These are phyloP conservation scores for Rhodotorula mucilaginosa DNA, from an alignment of 1,284 basidiomycete genomes.

Conservation along the genomic window DNA sequence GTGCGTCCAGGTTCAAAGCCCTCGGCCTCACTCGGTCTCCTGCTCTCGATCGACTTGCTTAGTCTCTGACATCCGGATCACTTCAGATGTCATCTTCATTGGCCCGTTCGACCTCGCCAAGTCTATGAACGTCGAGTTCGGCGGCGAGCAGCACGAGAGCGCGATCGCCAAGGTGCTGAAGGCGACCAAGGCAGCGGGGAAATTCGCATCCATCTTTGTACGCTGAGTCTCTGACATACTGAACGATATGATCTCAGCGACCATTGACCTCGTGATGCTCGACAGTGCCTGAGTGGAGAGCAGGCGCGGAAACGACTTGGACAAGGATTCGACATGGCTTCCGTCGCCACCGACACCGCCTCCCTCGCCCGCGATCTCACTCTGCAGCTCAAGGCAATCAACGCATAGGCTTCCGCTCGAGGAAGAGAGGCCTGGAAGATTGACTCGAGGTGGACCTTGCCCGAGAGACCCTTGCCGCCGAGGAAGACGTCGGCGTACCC, in stretches of 20 bases:
- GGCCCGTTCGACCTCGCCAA: conserved; percentile 48
- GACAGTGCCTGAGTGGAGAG: conserved; percentile 23
- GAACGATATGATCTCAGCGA: conserved; percentile 1
- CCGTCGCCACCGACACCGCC: conserved; percentile 4
- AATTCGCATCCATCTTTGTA: conserved; percentile 46
- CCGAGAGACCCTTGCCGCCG: conserved; percentile 66
- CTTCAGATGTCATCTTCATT: conserved; percentile 44
- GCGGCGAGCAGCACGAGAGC: conserved; percentile 43
- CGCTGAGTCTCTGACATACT: background rate
- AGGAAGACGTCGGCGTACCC: conserved; percentile 88
- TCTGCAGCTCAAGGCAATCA: background rate
- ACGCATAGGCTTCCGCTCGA: background rate
- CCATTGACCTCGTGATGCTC: no score
- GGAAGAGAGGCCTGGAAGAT: no score
- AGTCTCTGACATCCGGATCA: background rate
- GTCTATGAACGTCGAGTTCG: conserved; percentile 41
- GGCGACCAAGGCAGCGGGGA: conserved; percentile 45
- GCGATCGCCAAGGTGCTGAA: conserved; percentile 45
- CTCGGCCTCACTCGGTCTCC: no score
- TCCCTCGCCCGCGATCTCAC: conserved; percentile 4
- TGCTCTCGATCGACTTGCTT: background rate
- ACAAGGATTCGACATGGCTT: conserved; percentile 34
- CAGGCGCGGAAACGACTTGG: conserved; percentile 30
- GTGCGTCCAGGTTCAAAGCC: conserved; percentile 23
- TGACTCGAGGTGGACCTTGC: conserved; percentile 52